Evolutionary conservation across 2,329 filamentous ascomycete genomes (phyloP), one percentile per base, ranked within the genome.

Genomic region (Penicillium paneum): DNA sequence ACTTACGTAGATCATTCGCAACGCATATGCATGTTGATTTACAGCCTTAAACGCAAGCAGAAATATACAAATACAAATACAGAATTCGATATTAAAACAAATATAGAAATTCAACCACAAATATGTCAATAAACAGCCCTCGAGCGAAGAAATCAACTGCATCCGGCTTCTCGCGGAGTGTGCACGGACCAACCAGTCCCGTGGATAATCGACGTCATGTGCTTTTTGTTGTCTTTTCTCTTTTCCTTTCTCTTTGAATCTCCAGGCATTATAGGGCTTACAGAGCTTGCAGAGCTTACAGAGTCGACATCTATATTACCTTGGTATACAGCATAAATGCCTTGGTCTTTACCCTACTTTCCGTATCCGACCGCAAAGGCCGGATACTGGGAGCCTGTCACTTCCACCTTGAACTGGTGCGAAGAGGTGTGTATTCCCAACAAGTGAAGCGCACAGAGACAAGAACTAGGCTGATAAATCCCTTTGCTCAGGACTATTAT

Each of bases 401-500:
- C 87, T 1, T 85, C 85, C 8, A 90, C 87, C 0, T 67, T 90
- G 41, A 90, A 91, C 70, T 91, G 89, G 82, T 92, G 89, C 68
- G 89, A 91, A 79, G 89, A 91, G 79, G 86, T 86, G 70, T 58
- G 71, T 57, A 38, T 31, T 15, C 24, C 49, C 24, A 17, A 29
- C 17, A 19, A 21, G 15, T n/a, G 29, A 21, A 21, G 12, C 19
- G 8, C 19, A 38, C 26, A 46, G 6, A 12, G 6, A 29, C 12
- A 31, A 19, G 26, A 50, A 28, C 8, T 2, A 32, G 17, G 28
- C 50, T 50, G 36, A 53, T 17, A 50, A 28, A 44, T 21, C 32
- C 17, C 63, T 76, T 6, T 42, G 1, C 7, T 4, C 48, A 91
- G 83, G 88, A 90, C 60, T 89, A 89, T 73, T 88, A 88, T 76